Evolutionary conservation across 1,284 basidiomycete species (phyloP).

Genomic region (Schizophyllum amplum): DNA sequence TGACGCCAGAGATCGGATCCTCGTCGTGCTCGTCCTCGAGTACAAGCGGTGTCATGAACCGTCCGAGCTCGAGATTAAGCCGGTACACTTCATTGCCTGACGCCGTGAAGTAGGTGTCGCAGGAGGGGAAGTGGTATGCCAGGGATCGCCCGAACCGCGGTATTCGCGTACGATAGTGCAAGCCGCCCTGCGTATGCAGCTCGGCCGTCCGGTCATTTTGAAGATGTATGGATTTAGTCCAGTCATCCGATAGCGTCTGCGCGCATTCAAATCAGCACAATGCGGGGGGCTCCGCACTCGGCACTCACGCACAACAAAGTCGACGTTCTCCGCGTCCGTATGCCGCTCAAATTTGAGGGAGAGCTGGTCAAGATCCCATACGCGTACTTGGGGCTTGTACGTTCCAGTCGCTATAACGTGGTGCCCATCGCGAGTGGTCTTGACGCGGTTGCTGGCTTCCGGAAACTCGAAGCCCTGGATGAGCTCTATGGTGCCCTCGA

Average conservation of each 20-base stretch:
- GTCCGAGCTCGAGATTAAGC: constrained; percentile 92
- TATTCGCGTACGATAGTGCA: constrained; percentile 90
- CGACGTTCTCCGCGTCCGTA: constrained; percentile 94
- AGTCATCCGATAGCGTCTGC: constrained; percentile 94
- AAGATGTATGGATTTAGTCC: constrained; percentile 97
- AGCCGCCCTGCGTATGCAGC: constrained; percentile 90
- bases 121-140: constrained; percentile 83
- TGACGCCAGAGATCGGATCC: constrained; percentile 71
- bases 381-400: constrained; percentile 96
- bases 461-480: constrained; percentile 97
- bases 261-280: neutral
- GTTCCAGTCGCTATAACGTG: constrained; percentile 93
- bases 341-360: constrained; percentile 95
- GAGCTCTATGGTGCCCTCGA: constrained; percentile 78
- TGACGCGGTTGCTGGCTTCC: constrained; percentile 89
- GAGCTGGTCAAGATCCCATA: constrained; percentile 93
- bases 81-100: constrained; percentile 86
- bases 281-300: constrained; percentile 4
- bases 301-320: constrained; percentile 86
- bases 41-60: constrained; percentile 78
- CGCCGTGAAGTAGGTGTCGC: constrained; percentile 74
- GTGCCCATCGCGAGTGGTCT: constrained; percentile 86
- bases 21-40: constrained; percentile 47
- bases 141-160: constrained; percentile 90
- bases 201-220: constrained; percentile 95